These are phyloP conservation scores for Nakaseomyces glabratus DNA, from an alignment of 1,139 yeast species.

Conservation along the genomic window DNA sequence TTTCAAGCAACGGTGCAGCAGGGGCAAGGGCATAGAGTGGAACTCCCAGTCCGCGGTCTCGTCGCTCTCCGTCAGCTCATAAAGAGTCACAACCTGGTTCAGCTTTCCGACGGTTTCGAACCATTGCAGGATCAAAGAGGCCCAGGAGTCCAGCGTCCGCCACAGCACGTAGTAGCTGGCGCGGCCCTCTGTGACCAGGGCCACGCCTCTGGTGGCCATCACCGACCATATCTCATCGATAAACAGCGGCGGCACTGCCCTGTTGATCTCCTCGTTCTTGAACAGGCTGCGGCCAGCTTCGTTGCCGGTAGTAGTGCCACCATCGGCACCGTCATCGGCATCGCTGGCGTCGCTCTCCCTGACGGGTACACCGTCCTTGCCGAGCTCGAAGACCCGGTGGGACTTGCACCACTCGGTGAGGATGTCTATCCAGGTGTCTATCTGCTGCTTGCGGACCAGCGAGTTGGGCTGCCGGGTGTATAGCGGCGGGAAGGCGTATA, in stretches of 20 bases:
- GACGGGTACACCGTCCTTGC: constrained; percentile 26
- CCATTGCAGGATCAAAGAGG: constrained; percentile 50
- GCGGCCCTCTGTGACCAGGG: constrained; percentile 14
- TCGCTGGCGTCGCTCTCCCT: constrained; percentile 31
- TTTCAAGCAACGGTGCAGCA: constrained; percentile 49
- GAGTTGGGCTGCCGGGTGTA: constrained; percentile 84
- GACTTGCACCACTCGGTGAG: constrained; percentile 51
- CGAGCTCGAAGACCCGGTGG: constrained; percentile 40
- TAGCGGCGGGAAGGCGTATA: constrained; percentile 84
- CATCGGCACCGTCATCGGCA: constrained; percentile 12
- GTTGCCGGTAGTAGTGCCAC: constrained; percentile 1
- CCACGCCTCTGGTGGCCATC: constrained; percentile 44
- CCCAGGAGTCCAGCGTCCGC: constrained; percentile 73
- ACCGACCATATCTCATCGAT: constrained; percentile 46
- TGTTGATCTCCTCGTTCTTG: constrained; percentile 27
- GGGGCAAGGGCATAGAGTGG: constrained; percentile 48
- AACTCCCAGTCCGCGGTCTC: constrained; percentile 49
- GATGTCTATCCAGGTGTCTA: constrained; percentile 48
- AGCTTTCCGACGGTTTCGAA: constrained; percentile 69
- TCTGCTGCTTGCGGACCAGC: constrained; percentile 67
- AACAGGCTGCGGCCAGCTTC: constrained; percentile 26
- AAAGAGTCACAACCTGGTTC: constrained; percentile 70
- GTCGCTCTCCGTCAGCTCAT: constrained; percentile 67
- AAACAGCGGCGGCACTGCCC: constrained; percentile 47
- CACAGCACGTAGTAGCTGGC: constrained; percentile 48